Evolutionary conservation across 2,329 filamentous ascomycete genomes (phyloP).

Genomic region (Chaetomiaceae sp.): DNA sequence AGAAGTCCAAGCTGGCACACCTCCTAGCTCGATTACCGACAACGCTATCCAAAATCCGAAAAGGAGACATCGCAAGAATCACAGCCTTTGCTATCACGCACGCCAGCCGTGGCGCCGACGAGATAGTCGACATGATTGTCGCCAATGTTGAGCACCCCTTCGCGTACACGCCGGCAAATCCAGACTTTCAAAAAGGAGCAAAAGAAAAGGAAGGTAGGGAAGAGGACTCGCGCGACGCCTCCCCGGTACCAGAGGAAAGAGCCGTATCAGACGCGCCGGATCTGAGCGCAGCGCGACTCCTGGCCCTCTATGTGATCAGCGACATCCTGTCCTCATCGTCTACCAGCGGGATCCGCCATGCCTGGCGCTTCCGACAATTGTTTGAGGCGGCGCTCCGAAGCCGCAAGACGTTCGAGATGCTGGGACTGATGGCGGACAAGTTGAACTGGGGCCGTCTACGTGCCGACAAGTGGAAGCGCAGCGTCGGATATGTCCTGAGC

Average conservation of each 20-base stretch:
- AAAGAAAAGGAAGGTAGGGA: constrained; percentile 37
- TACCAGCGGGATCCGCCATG: constrained; percentile 72
- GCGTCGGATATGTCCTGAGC: constrained; percentile 62
- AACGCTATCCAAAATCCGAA: constrained; percentile 66
- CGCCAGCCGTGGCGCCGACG: constrained; percentile 77
- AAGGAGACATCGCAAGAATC: constrained; percentile 80
- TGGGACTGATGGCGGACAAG: constrained; percentile 69
- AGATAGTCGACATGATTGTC: constrained; percentile 85
- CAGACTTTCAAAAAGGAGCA: constrained; percentile 42
- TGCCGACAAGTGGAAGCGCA: constrained; percentile 80
- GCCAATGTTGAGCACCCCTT: constrained; percentile 77
- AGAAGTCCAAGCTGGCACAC: constrained; percentile 79
- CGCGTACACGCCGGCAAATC: constrained; percentile 66
- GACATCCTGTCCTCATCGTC: constrained; percentile 77
- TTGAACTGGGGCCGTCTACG: constrained; percentile 75
- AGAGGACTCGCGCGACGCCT: constrained; percentile 36
- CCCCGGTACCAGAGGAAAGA: constrained; percentile 37
- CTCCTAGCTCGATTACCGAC: constrained; percentile 79
- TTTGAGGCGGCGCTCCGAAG: constrained; percentile 69
- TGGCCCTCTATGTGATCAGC: constrained; percentile 71
- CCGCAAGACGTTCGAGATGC: constrained; percentile 66
- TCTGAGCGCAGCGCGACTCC: constrained; percentile 67
- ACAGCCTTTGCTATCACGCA: constrained; percentile 88
- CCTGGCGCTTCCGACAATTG: constrained; percentile 79
- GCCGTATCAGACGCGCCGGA: constrained; percentile 42